phyloP scores from a whole-genome alignment of 768 basidiomycete genomes.

The Suillus plorans region DNA sequence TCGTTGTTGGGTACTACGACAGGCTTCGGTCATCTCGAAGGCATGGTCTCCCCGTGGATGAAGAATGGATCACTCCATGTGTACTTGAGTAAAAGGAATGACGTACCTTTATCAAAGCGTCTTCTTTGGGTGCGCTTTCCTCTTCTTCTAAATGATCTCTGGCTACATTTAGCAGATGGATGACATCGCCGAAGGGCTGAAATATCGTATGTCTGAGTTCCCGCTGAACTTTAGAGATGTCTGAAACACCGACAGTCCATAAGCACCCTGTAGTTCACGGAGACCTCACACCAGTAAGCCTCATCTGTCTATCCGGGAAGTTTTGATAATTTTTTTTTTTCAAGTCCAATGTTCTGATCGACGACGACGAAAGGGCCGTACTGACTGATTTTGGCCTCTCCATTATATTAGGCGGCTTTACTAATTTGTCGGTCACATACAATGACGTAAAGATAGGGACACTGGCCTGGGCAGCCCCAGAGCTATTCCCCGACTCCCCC shows the following conservation, averaged over 20 bases:
- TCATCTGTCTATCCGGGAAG: too few relatives aligned
- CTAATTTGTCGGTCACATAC: not conserved
- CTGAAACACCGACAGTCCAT: not conserved
- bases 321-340: not conserved
- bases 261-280: conserved; percentile 6
- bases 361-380: conserved; percentile 36
- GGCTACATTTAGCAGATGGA: not conserved
- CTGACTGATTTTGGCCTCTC: conserved; percentile 48
- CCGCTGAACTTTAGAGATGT: not conserved
- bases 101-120: not conserved
- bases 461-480: not conserved
- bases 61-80: not conserved
- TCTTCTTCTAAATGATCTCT: not conserved
- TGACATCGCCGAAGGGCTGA: conserved; percentile 7
- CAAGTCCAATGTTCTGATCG: conserved; percentile 44
- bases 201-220: conserved; percentile 5
- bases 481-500: not conserved
- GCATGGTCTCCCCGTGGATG: conserved; percentile 1
- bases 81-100: not conserved
- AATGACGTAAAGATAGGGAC: not conserved
- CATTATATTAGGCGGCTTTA: conserved; percentile 20
- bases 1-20: not conserved
- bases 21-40: not conserved
- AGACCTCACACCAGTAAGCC: conserved; percentile 7
- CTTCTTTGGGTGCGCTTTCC: not conserved